phyloP scores from a whole-genome alignment of 495 filamentous ascomycete species.

The Penicillium coprophilum region DNA sequence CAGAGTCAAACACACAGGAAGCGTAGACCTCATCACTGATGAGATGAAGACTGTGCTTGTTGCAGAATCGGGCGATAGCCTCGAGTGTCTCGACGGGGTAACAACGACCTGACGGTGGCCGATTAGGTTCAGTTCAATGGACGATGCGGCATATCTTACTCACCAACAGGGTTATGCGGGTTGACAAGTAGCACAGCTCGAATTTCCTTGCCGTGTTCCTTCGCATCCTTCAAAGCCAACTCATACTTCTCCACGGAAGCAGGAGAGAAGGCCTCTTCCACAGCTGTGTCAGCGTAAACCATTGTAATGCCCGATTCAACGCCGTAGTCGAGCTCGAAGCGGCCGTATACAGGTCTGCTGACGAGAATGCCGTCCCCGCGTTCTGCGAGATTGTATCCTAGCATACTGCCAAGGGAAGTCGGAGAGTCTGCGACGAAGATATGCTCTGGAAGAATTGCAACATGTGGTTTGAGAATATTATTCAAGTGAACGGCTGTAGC shows the following conservation, averaged over 20 bases:
- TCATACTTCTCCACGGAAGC: slow-evolving; percentile 35
- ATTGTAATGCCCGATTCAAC: slow-evolving; percentile 37
- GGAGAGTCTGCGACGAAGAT: slow-evolving; percentile 41
- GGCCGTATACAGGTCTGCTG: slow-evolving; percentile 41
- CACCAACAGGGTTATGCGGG: slow-evolving; percentile 49
- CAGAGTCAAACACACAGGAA: slow-evolving; percentile 48
- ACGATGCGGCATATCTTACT: neutral
- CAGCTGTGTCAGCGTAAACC: slow-evolving; percentile 35
- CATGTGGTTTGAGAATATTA: slow-evolving; percentile 33
- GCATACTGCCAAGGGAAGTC: slow-evolving; percentile 36
- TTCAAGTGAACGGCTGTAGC: slow-evolving; percentile 41
- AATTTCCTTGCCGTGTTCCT: slow-evolving; percentile 19
- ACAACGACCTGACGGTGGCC: slow-evolving; percentile 43
- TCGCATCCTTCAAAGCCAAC: slow-evolving; percentile 23
- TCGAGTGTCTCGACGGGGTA: slow-evolving; percentile 50
- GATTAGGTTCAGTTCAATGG: neutral
- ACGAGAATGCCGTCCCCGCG: slow-evolving; percentile 47
- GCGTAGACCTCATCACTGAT: slow-evolving; percentile 65
- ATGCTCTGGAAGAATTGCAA: slow-evolving; percentile 33
- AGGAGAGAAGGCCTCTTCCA: slow-evolving; percentile 32
- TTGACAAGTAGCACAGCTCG: slow-evolving; percentile 33
- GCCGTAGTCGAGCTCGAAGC: slow-evolving; percentile 42
- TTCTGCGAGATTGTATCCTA: slow-evolving; percentile 43
- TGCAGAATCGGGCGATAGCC: slow-evolving; percentile 52
- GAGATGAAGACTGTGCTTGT: slow-evolving; percentile 54